These are phyloP conservation scores for Mortierella sp. DNA, from an alignment of 371 early-diverging fungal genomes.

Conservation along the genomic window DNA sequence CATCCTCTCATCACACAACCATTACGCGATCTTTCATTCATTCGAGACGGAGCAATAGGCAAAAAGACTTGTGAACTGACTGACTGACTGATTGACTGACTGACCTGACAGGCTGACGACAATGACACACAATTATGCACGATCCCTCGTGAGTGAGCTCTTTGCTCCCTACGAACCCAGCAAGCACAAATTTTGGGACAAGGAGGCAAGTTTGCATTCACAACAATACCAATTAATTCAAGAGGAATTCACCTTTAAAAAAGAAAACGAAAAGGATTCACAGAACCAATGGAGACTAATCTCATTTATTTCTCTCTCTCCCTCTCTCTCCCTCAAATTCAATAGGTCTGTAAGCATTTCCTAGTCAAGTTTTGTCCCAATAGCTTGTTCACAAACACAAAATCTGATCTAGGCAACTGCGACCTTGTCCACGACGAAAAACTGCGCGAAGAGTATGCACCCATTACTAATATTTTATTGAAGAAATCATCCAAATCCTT, in stretches of 20 bases:
- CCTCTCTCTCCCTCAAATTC: no score
- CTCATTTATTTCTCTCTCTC: no score
- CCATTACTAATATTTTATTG: background rate
- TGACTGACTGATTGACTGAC: background rate
- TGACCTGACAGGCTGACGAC: background rate
- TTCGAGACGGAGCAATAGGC: no score
- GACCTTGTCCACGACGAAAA: constrained; percentile 82
- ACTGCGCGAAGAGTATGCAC: constrained; percentile 74
- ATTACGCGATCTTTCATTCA: no score
- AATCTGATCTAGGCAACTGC: constrained; percentile 81
- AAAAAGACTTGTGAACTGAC: background rate
- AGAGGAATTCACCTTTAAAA: background rate
- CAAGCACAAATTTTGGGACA: constrained; percentile 54
- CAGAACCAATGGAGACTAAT: background rate
- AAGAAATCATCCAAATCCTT: no score
- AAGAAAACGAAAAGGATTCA: background rate
- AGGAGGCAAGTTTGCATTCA: constrained; percentile 32
- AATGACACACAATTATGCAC: constrained; percentile 39
- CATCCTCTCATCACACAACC: no score
- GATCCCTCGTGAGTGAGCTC: constrained; percentile 43
- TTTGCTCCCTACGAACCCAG: constrained; percentile 53
- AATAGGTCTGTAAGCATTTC: constrained; percentile 88
- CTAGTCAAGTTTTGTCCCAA: constrained; percentile 90
- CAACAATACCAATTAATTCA: background rate
- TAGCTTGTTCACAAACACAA: constrained; percentile 89